phyloP scores from a whole-genome alignment of 2,329 filamentous ascomycete species.

The Clonostachys chloroleuca region DNA sequence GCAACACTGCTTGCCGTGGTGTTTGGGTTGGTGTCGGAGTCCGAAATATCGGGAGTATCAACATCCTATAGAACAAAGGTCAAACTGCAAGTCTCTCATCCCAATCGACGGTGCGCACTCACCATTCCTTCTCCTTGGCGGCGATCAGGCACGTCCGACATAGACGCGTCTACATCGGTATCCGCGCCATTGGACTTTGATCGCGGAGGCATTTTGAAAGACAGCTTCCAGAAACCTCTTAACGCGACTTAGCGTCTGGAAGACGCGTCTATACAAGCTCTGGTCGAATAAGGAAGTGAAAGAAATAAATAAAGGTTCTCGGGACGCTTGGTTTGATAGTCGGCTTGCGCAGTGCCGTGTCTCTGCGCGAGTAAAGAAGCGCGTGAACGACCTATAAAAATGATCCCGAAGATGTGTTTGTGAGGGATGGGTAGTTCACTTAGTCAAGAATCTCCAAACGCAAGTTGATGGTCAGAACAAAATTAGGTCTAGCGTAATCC shows the following conservation, averaged over 20 bases:
- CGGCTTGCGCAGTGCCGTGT: too few relatives aligned
- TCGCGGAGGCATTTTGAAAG: conserved; percentile 48
- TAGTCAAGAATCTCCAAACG: too few relatives aligned
- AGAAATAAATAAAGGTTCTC: neutral
- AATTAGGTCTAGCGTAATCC: too few relatives aligned
- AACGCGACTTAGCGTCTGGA: conserved; percentile 42
- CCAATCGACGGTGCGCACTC: conserved; percentile 9
- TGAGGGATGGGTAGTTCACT: too few relatives aligned
- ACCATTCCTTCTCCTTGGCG: conserved; percentile 46
- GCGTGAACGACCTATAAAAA: too few relatives aligned
- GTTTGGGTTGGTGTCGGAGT: conserved; percentile 64
- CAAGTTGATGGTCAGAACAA: too few relatives aligned
- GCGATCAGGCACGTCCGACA: conserved; percentile 52
- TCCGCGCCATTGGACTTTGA: conserved; percentile 47
- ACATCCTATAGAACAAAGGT: conserved; percentile 39
- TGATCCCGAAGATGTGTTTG: too few relatives aligned
- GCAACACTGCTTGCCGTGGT: conserved; percentile 79
- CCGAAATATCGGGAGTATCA: conserved; percentile 62
- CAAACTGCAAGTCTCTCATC: neutral
- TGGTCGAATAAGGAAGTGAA: conserved; percentile 1
- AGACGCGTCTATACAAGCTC: conserved; percentile 36
- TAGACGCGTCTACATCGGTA: conserved; percentile 59
- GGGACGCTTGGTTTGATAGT: neutral
- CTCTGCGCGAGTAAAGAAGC: too few relatives aligned
- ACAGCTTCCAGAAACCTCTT: conserved; percentile 30